Conservation (phyloP, 176 grass and related monocot genomes). For the Chrysopogon serrulatus region DNA sequence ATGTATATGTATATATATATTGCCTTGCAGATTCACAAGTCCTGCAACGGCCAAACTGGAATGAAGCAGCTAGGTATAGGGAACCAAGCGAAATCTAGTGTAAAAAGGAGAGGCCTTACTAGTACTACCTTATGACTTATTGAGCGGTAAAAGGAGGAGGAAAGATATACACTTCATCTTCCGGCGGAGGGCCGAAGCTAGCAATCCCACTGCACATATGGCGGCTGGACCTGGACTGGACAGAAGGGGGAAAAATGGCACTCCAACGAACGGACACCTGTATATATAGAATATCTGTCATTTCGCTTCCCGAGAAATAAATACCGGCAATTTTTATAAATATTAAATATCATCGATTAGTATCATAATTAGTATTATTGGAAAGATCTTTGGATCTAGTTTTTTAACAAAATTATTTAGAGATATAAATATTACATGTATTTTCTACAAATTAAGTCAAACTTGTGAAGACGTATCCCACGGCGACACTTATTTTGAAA, state of each 20-base stretch:
- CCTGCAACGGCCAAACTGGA: not conserved
- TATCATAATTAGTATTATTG: too few relatives aligned
- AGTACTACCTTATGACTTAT: not conserved
- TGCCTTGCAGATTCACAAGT: not conserved
- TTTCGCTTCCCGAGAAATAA: too few relatives aligned
- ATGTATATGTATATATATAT: too few relatives aligned
- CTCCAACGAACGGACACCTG: not conserved
- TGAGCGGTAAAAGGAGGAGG: not conserved
- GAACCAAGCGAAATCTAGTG: not conserved
- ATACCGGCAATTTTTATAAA: too few relatives aligned
- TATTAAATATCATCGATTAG: too few relatives aligned
- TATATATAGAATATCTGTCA: too few relatives aligned
- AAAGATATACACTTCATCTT: not conserved
- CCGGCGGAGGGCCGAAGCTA: conserved; percentile 3
- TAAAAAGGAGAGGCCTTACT: not conserved
- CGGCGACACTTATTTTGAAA: too few relatives aligned
- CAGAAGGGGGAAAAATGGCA: not conserved
- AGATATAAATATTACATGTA: too few relatives aligned
- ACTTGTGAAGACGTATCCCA: too few relatives aligned
- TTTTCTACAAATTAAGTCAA: too few relatives aligned
- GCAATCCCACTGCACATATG: conserved; percentile 1
- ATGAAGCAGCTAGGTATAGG: not conserved
- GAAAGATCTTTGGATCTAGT: too few relatives aligned
- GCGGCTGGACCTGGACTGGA: not conserved
- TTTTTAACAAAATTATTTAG: too few relatives aligned